Evolutionary conservation across 305 asterid species (phyloP).

Genomic region (Fraxinus albicans): DNA sequence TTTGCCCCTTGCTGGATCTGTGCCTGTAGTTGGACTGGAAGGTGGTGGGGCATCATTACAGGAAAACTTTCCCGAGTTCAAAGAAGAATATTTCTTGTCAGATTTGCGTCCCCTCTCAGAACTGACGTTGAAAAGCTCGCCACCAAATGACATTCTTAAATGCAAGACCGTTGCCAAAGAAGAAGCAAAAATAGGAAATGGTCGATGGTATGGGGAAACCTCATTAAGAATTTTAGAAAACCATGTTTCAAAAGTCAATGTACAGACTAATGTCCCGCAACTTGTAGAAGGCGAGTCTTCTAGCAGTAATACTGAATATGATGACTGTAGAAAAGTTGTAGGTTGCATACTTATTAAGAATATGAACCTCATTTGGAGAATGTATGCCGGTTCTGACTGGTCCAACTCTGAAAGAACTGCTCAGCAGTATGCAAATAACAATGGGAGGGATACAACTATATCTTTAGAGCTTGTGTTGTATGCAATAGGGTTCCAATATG

Average conservation of each 20-base stretch:
- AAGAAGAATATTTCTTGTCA: conserved; percentile 88
- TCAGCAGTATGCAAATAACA: conserved; percentile 37
- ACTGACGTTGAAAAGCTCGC: conserved; percentile 37
- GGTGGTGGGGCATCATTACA: conserved; percentile 42
- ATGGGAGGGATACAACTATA: conserved; percentile 56
- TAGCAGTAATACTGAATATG: conserved; percentile 43
- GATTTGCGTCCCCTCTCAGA: conserved; percentile 71
- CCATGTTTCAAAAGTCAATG: conserved; percentile 60
- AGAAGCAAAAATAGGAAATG: conserved; percentile 45
- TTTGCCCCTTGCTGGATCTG: conserved; percentile 24
- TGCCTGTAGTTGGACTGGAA: conserved; percentile 31
- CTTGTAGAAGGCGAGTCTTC: conserved; percentile 45
- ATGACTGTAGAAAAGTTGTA: conserved; percentile 51
- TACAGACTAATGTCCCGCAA: conserved; percentile 35
- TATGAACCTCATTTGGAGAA: conserved; percentile 81
- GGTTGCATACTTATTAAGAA: conserved; percentile 68
- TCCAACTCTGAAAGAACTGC: conserved; percentile 41
- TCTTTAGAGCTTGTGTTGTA: conserved; percentile 71
- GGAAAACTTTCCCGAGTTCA: conserved; percentile 54
- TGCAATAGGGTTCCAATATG: conserved; percentile 66
- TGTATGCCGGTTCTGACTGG: conserved; percentile 94
- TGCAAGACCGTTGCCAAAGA: conserved; percentile 35
- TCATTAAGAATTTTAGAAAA: conserved; percentile 67
- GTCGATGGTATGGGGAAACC: conserved; percentile 76
- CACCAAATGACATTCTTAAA: conserved; percentile 38